These are phyloP conservation scores for Salisapilia sapeloensis DNA, from an alignment of 352 stramenopile species.

Conservation along the genomic window DNA sequence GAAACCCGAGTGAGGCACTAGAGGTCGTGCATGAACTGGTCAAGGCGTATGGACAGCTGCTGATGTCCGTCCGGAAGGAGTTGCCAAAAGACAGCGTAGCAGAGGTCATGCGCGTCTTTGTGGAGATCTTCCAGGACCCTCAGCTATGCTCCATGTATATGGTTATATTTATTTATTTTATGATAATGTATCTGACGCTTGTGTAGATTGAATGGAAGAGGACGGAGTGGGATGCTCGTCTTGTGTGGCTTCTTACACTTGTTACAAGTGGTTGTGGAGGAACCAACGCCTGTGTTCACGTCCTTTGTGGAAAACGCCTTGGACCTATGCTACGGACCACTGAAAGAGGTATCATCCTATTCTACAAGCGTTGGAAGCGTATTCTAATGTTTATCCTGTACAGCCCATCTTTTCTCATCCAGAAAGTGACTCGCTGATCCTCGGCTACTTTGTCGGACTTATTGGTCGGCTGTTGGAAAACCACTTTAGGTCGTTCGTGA, in stretches of 20 bases:
- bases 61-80: conserved; percentile 70
- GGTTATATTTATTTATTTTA: background rate
- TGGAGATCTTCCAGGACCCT: conserved; percentile 60
- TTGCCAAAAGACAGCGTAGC: conserved; percentile 58
- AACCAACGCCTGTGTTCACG: conserved; percentile 49
- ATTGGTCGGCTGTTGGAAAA: conserved; percentile 65
- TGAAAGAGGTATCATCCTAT: conserved; percentile 73
- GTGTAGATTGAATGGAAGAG: conserved; percentile 34
- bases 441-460: conserved; percentile 52
- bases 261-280: conserved; percentile 58
- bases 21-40: conserved; percentile 72
- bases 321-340: conserved; percentile 53
- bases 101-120: conserved; percentile 57
- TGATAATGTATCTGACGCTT: no score
- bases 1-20: conserved; percentile 26
- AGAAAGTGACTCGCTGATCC: conserved; percentile 46
- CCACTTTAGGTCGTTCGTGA: conserved; percentile 69
- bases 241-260: conserved; percentile 67
- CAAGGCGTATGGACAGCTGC: conserved; percentile 50
- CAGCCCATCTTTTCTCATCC: conserved; percentile 57
- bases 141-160: conserved; percentile 58
- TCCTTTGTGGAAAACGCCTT: conserved; percentile 63
- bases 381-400: background rate
- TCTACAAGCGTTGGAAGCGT: background rate
- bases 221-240: conserved; percentile 42